These are phyloP conservation scores for Anaeramoeba ignava DNA, from an alignment of 78 protist species.

Conservation along the genomic window DNA sequence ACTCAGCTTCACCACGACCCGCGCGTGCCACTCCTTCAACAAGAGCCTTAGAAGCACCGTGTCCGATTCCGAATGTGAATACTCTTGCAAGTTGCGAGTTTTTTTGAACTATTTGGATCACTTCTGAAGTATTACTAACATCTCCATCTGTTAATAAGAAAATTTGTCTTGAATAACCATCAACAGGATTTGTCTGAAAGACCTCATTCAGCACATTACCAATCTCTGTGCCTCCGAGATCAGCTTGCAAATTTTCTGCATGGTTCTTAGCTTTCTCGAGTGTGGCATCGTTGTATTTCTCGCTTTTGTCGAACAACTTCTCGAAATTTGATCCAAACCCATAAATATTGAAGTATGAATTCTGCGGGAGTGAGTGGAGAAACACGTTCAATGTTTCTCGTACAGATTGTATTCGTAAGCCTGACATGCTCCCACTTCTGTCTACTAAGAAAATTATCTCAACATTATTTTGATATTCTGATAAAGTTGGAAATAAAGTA, in stretches of 20 bases:
- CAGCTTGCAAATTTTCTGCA: slow-evolving; percentile 12
- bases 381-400: slow-evolving; percentile 26
- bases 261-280: slow-evolving; percentile 23
- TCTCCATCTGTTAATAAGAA: slow-evolving; percentile 73
- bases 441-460: slow-evolving; percentile 46
- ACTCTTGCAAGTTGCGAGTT: slow-evolving; percentile 20
- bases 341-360: slow-evolving; percentile 36
- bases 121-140: slow-evolving; percentile 16
- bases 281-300: slow-evolving; percentile 3
- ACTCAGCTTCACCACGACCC: slow-evolving; percentile 52
- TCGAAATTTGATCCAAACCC: slow-evolving; percentile 36
- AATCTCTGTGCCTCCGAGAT: slow-evolving; percentile 57
- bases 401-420: slow-evolving; percentile 14
- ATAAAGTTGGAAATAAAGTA: slow-evolving; percentile 13
- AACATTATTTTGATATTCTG: background rate
- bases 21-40: slow-evolving; percentile 57
- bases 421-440: slow-evolving; percentile 45
- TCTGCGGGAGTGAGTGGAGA: slow-evolving; percentile 34
- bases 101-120: background rate
- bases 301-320: background rate
- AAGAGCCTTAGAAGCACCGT: slow-evolving; percentile 32
- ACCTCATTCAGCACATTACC: slow-evolving; percentile 15
- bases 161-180: slow-evolving; percentile 38
- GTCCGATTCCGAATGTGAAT: slow-evolving; percentile 70
- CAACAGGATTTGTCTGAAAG: background rate